Base-by-base conservation (phyloP, 495 filamentous ascomycete genomes). In the Polyplosphaeria fusca region DNA sequence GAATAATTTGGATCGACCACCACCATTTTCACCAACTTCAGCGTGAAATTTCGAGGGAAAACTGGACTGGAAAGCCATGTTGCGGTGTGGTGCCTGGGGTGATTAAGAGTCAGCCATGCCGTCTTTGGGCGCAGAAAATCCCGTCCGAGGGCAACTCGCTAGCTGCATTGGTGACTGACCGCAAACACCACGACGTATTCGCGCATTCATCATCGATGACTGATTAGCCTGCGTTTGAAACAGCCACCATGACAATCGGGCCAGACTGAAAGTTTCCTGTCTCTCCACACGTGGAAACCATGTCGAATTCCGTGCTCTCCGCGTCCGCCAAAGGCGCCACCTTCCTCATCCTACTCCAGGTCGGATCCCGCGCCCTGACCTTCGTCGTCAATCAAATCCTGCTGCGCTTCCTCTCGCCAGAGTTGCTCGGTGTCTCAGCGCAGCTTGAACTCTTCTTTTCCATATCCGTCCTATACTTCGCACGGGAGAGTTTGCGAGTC, bases 361-460 rank as follows among this genome's bases (percentile, higher is more conserved):
- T 97, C 62, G 73, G 74, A 30, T 96, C 91, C 13, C 86, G 92
- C 44, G 81, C 86, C 38, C 74, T 96, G 56, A 96, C 93, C 23
- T 99, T 99, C 71, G 70, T 81, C 40, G 83, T 91, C 52, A 97
- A 97, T 75, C 91, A 97, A 70, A 48, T 93, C 43, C 82, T 96
- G 11, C 76, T 99, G 3, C 89, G 91, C 32, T 89, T 84, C 64
- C 74, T 97, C 19, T 92, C 90, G 0, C 91, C 93, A 0, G 79
- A 86, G 38, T 76, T 91, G 0, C 78, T 97, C 1, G 93, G 91
- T 3, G 77, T 93, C 24, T 87, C 91, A 1, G 82, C 89, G 2
- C 94, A 95, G 68, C 79, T 97, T 3, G 93, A 99, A 57, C 81
- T 97, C 1, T 95, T 87, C 70, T n/a, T n/a, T n/a, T 88, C 88